A percentile compares a stretch with the other conserved stretches of the same genome.
Evolutionary conservation across 1,284 basidiomycete genomes (phyloP).

Genomic region (Ustilago vetiveriae): DNA sequence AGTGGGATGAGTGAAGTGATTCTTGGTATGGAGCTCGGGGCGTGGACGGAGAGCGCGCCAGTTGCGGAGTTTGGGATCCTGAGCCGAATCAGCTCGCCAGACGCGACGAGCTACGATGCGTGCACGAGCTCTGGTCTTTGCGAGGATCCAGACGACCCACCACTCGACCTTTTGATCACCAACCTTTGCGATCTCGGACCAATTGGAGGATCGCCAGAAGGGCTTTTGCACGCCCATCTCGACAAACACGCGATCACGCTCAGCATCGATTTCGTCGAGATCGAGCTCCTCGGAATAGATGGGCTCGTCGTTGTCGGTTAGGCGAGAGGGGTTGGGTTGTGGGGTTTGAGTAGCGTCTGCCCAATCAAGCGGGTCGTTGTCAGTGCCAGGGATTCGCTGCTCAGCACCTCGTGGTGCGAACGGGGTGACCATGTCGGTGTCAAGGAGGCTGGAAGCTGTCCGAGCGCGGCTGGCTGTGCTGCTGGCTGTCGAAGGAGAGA

Average conservation of each 20-base stretch:
- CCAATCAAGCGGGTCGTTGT: conserved; percentile 46
- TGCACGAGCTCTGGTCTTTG: conserved; percentile 37
- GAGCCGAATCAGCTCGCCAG: conserved; percentile 25
- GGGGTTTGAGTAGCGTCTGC: conserved; percentile 22
- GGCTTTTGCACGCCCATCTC: conserved; percentile 48
- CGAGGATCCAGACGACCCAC: conserved; percentile 47
- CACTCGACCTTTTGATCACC: conserved; percentile 45
- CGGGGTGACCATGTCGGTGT: conserved; percentile 39
- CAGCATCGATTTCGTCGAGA: conserved; percentile 47
- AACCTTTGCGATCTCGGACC: conserved; percentile 37
- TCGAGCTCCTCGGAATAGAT: conserved; percentile 49
- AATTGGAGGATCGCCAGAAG: conserved; percentile 36
- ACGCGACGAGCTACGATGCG: conserved; percentile 40
- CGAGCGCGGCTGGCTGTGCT: not conserved
- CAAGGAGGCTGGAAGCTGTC: conserved; percentile 11
- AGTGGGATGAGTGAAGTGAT: conserved; percentile 53
- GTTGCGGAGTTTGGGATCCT: conserved; percentile 17
- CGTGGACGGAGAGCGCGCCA: conserved; percentile 38
- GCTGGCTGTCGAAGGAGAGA: conserved; percentile 7
- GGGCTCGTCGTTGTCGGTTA: conserved; percentile 35
- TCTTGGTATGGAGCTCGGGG: conserved; percentile 40
- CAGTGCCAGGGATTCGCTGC: conserved; percentile 34
- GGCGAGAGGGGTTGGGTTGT: conserved; percentile 19
- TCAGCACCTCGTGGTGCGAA: conserved; percentile 23
- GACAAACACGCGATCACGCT: conserved; percentile 41